Conservation (phyloP, 352 stramenopile species). For the Phytophthora quininea region DNA sequence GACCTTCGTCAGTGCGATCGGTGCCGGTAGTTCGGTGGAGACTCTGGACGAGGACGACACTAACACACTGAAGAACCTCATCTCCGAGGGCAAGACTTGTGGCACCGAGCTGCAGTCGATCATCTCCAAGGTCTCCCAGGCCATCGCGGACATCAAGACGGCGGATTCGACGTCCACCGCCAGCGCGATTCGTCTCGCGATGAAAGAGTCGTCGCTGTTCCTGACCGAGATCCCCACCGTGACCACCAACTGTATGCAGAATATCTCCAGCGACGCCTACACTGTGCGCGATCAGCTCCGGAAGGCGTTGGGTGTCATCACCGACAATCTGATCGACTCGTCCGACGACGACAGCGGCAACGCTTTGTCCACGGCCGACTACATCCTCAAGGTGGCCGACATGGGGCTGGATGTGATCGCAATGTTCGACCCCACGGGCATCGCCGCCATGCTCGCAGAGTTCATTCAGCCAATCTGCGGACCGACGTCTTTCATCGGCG, state of each 20-base stretch:
- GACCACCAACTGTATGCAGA: not conserved
- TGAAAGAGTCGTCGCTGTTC: conserved; percentile 29
- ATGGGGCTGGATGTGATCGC: conserved; percentile 4
- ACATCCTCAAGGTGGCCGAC: conserved; percentile 12
- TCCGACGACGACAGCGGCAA: conserved; percentile 3
- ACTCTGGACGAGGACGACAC: conserved; percentile 17
- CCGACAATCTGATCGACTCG: not conserved
- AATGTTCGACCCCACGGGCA: conserved; percentile 2
- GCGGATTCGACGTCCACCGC: conserved; percentile 16
- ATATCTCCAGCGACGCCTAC: not conserved
- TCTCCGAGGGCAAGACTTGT: conserved; percentile 4
- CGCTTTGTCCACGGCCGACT: conserved; percentile 1
- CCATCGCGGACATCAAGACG: conserved; percentile 42
- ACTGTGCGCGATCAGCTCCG: not conserved
- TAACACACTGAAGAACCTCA: conserved; percentile 20
- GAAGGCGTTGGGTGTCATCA: not conserved
- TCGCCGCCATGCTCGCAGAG: not conserved
- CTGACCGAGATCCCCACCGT: not conserved
- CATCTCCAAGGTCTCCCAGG: conserved; percentile 34
- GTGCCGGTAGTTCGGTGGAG: conserved; percentile 3
- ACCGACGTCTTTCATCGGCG: not conserved
- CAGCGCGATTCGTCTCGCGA: conserved; percentile 32
- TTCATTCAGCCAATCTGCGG: not conserved
- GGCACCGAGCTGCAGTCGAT: conserved; percentile 22
- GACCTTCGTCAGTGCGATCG: conserved; percentile 15